A percentile compares a stretch with the other conserved stretches of the same genome.
These are phyloP conservation scores for Bretziella fagacearum DNA, from an alignment of 2,329 filamentous ascomycete genomes.

Conservation along the genomic window DNA sequence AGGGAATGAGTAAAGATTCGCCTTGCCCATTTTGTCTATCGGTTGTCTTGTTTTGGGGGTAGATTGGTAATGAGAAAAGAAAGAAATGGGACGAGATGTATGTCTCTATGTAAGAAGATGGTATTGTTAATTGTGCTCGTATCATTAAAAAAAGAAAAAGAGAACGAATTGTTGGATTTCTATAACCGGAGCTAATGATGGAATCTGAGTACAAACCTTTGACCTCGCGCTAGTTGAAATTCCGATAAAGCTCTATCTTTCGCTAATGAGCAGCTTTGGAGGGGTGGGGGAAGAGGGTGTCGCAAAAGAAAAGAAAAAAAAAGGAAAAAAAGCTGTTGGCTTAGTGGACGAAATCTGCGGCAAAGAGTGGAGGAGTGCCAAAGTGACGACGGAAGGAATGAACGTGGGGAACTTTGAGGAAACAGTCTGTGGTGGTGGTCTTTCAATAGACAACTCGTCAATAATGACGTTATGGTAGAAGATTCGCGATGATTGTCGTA, in stretches of 20 bases:
- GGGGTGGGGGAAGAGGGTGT: too few relatives aligned
- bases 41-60: background rate
- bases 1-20: constrained; percentile 68
- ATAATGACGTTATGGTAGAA: too few relatives aligned
- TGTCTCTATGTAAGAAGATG: background rate
- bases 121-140: too few relatives aligned
- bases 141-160: background rate
- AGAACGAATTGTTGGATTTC: too few relatives aligned
- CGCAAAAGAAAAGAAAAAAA: background rate
- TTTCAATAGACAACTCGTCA: too few relatives aligned
- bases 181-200: too few relatives aligned
- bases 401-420: background rate
- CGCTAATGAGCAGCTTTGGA: too few relatives aligned
- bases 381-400: background rate
- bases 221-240: too few relatives aligned
- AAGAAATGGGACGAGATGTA: background rate
- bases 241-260: too few relatives aligned
- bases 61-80: background rate
- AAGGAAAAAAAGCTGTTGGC: constrained; percentile 4
- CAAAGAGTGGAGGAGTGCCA: background rate
- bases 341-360: too few relatives aligned
- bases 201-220: too few relatives aligned
- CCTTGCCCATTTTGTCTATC: constrained; percentile 33
- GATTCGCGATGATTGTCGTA: background rate
- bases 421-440: too few relatives aligned